Evolutionary conservation across 2,329 filamentous ascomycete species (phyloP), one percentile per base, ranked within the genome.

Genomic region (Diaporthe eres): DNA sequence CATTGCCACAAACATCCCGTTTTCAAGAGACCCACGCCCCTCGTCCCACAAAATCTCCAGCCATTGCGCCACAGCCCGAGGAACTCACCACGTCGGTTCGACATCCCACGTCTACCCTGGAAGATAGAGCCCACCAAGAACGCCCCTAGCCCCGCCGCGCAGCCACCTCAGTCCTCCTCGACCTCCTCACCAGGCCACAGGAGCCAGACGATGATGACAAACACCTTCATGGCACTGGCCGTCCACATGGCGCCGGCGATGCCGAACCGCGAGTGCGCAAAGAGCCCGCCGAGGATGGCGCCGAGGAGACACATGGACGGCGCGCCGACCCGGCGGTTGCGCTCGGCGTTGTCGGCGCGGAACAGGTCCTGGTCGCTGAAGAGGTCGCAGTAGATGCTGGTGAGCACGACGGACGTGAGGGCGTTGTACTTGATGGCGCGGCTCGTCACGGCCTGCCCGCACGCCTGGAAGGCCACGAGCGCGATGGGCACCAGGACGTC

Each of bases 341-440:
- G 82, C 81, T 90, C 88, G 8, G 82, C 82, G 75, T 90, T 90
- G 55, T 81, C 77, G 12, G 81, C 65, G 1, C 82, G 82, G 49
- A 90, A 88, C 4, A 91, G 79, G 34, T 87, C 82, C 44, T 85
- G 84, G 74, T 95, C 93, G 1, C 92, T 93, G 79, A 95, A 95
- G 28, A 96, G 81, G 82, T 96, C 94, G 81, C 94, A 95, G 85
- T 96, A 96, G 77, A 94, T 92, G 81, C 93, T 95, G 1, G 94
- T 96, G 76, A 97, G 84, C 4, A 96, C 94, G 22, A 95, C 94
- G 77, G 93, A 95, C 0, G 94, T 95, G 28, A 96, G 85, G 2
- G 92, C 91, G 75, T 91, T 92, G 81, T 92, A 93, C 79, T 92
- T 89, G 76, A 96, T 83, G 0, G 93, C 91, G 4, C 94, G 86